Evolutionary conservation across 108 stramenopile species (phyloP), one percentile per base, ranked within the genome.

Genomic region (Pseudonitzschia pungens): DNA sequence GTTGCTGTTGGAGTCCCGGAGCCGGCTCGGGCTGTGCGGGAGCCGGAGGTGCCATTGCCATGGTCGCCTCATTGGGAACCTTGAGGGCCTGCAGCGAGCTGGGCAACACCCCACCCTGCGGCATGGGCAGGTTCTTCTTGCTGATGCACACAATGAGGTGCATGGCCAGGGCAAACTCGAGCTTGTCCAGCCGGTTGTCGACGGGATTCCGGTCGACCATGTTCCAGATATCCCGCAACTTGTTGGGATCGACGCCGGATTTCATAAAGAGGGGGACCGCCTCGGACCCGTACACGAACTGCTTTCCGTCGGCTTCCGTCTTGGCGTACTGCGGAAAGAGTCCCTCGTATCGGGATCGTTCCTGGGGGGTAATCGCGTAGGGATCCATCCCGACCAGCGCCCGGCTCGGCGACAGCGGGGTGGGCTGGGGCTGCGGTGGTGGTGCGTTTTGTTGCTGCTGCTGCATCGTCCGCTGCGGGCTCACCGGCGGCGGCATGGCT

Each of bases 121-220:
- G 94, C 58, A 83, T 53, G 0, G 84, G 83, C 71, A 95, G 72
- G 58, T 87, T 88, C 81, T 92, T 92, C 72, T 89, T 92, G 69
- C 87, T 89, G 52, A 97, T 73, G 70, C 96, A 97, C 16, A 97
- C 96, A 79, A 98, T 97, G 72, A 98, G 78, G 77, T 98, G 97
- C 96, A 97, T 98, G 1, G 95, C 96, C 16, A 97, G 78, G 68
- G 90, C 94, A 78, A 98, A 98, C 69, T 97, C 97, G 43, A 89
- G 52, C 58, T 71, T 77, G 71, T 91, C 92, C 78, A 95, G 84
- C 43, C 90, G 86, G 76, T 96, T 96, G 65, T 92, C 94, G 20
- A 96, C 92, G 15, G 95, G 94, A 33, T 62, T 62, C 48, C 82
- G 71, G 81, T 95, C 97, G 16, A 87, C 80, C 80, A 98, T 84